A percentile compares a stretch with the other conserved stretches of the same genome.
These are phyloP conservation scores for Fusarium caatingaense DNA, from an alignment of 2,329 filamentous ascomycete genomes.

Conservation along the genomic window DNA sequence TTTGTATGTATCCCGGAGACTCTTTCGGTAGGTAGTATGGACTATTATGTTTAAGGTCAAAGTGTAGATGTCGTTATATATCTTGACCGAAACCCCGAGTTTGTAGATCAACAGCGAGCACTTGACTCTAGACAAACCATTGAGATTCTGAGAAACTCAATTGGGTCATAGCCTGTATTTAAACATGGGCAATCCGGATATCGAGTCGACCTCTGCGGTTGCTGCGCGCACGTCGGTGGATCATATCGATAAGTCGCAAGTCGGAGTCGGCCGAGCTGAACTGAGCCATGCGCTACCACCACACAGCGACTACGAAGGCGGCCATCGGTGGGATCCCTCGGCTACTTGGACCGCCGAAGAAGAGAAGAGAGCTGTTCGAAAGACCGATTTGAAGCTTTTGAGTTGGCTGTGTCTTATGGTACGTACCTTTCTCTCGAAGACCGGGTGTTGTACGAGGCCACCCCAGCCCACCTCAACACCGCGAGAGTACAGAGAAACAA, in stretches of 20 bases:
- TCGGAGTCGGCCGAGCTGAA: constrained; percentile 54
- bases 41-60: not conserved
- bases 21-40: constrained; percentile 33
- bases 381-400: constrained; percentile 59
- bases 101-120: constrained; percentile 9
- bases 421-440: not conserved
- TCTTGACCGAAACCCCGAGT: constrained; percentile 29
- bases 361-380: constrained; percentile 66
- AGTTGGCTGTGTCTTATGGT: constrained; percentile 59
- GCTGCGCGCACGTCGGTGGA: constrained; percentile 43
- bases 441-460: no score
- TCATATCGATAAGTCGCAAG: constrained; percentile 36
- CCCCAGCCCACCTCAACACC: no score
- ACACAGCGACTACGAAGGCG: constrained; percentile 54
- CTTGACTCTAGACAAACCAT: constrained; percentile 2
- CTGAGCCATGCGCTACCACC: constrained; percentile 48
- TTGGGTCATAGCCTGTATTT: not conserved
- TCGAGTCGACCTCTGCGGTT: constrained; percentile 45
- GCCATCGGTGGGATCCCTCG: constrained; percentile 55
- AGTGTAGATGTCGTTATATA: constrained; percentile 39
- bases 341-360: constrained; percentile 66
- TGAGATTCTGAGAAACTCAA: not conserved
- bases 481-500: no score
- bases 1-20: constrained; percentile 27
- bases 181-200: constrained; percentile 45